Percentiles rank a stretch among this genome's conserved stretches.
Evolutionary conservation across 441 rosid genomes (phyloP).

Genomic region (Codiaeum variegatum): DNA sequence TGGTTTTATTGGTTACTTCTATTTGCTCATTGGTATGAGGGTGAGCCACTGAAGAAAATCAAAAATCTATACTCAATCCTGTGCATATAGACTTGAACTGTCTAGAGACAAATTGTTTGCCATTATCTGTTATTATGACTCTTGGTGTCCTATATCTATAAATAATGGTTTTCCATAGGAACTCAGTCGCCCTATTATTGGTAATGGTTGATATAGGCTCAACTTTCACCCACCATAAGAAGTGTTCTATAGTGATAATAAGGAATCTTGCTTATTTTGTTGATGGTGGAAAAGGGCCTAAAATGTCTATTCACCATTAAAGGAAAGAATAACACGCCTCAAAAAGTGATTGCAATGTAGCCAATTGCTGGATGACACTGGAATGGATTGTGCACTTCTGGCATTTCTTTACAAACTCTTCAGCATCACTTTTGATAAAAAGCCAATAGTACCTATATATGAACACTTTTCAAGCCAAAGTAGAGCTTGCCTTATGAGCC

Average conservation of each 20-base stretch:
- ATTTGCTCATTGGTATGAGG: not conserved
- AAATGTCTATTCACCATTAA: not conserved
- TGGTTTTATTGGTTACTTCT: not conserved
- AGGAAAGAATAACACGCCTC: not conserved
- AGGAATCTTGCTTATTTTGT: not conserved
- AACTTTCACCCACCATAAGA: not conserved
- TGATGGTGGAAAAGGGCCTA: not conserved
- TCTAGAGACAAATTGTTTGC: not conserved
- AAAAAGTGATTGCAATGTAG: not conserved
- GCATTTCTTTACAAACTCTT: not conserved
- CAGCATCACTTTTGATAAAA: not conserved
- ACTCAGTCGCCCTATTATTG: not conserved
- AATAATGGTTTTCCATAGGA: not conserved
- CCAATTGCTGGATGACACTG: accelerated
- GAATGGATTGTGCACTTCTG: not conserved
- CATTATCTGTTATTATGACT: not conserved
- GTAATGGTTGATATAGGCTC: not conserved
- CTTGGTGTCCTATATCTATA: not conserved
- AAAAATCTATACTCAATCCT: too few species aligned
- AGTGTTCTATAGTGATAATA: not conserved
- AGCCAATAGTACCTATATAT: not conserved
- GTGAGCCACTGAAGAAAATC: too few species aligned
- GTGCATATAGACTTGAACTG: not conserved
- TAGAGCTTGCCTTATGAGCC: not conserved
- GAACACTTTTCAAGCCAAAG: not conserved